These are phyloP conservation scores for Suillus placidus DNA, from an alignment of 768 basidiomycete species.

Conservation along the genomic window DNA sequence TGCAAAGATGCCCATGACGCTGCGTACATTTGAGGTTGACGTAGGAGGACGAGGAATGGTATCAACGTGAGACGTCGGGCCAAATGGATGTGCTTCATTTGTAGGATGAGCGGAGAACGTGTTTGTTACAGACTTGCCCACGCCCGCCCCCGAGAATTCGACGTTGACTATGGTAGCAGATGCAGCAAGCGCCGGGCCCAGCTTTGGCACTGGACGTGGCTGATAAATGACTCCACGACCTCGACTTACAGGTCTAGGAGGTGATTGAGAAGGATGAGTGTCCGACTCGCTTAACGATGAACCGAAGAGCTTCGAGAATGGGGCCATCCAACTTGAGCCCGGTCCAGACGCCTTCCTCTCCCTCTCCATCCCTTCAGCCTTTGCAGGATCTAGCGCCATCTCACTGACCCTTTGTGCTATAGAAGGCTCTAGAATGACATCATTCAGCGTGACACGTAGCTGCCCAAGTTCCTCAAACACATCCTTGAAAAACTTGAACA, in stretches of 20 bases:
- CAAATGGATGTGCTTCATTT: constrained; percentile 15
- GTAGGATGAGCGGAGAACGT: constrained; percentile 37
- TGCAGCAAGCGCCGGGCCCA: constrained; percentile 82
- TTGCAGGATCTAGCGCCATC: constrained; percentile 61
- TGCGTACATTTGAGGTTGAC: constrained; percentile 28
- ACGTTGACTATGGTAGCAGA: constrained; percentile 94
- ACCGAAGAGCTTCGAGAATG: constrained; percentile 80
- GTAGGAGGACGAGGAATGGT: constrained; percentile 18
- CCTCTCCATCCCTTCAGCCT: constrained; percentile 45
- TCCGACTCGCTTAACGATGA: constrained; percentile 33
- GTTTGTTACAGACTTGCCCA: constrained; percentile 56
- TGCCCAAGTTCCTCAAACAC: constrained; percentile 81
- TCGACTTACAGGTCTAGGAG: constrained; percentile 29
- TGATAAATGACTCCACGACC: constrained; percentile 25
- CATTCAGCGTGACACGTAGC: constrained; percentile 82
- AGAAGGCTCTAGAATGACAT: constrained; percentile 85
- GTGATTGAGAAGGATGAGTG: constrained; percentile 25
- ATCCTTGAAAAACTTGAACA: constrained; percentile 88
- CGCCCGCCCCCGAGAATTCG: constrained; percentile 82
- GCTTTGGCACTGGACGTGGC: constrained; percentile 73
- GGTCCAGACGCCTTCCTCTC: constrained; percentile 35
- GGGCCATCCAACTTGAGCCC: constrained; percentile 76
- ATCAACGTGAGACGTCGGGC: constrained; percentile 16
- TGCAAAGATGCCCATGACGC: constrained; percentile 88
- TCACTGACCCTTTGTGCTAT: constrained; percentile 74